Evolutionary conservation across 169 alveolate genomes (phyloP).

Genomic region (Miamiensis avidus): DNA sequence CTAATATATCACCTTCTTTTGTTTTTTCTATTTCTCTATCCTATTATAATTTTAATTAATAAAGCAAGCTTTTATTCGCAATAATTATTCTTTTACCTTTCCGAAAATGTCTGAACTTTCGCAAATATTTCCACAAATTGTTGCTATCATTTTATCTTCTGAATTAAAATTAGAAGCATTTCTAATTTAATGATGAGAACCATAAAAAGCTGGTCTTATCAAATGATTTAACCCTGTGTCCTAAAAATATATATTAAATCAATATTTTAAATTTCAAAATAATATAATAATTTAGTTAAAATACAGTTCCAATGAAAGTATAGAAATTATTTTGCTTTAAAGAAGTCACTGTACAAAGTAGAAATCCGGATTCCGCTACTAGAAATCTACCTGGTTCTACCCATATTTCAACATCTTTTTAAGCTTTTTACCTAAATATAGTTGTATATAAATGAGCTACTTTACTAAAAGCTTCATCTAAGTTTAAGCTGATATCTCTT

Average conservation of each 20-base stretch:
- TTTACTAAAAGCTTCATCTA: constrained; percentile 6
- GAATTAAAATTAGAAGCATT: constrained; percentile 17
- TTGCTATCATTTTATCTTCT: constrained; percentile 1
- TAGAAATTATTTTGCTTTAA: constrained; percentile 6
- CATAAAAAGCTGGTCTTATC: constrained; percentile 51
- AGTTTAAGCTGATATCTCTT: constrained; percentile 8
- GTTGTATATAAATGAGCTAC: constrained; percentile 1
- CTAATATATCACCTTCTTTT: constrained; percentile 33
- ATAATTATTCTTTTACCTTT: not conserved
- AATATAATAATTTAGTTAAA: no score
- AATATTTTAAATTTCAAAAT: no score
- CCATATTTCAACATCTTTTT: constrained; percentile 33
- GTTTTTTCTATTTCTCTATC: constrained; percentile 24
- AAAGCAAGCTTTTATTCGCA: not conserved
- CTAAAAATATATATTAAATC: no score
- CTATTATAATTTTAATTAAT: not conserved
- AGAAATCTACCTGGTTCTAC: constrained; percentile 52
- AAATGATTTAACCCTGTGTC: constrained; percentile 53
- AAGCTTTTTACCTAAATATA: constrained; percentile 8
- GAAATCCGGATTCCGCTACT: constrained; percentile 40
- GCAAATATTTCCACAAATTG: constrained; percentile 48
- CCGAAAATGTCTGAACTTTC: constrained; percentile 47
- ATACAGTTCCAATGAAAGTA: constrained; percentile 44
- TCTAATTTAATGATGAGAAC: constrained; percentile 31
- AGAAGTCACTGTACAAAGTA: constrained; percentile 31